These are phyloP conservation scores for Plantago major DNA, from an alignment of 257 asterid species.

Conservation along the genomic window DNA sequence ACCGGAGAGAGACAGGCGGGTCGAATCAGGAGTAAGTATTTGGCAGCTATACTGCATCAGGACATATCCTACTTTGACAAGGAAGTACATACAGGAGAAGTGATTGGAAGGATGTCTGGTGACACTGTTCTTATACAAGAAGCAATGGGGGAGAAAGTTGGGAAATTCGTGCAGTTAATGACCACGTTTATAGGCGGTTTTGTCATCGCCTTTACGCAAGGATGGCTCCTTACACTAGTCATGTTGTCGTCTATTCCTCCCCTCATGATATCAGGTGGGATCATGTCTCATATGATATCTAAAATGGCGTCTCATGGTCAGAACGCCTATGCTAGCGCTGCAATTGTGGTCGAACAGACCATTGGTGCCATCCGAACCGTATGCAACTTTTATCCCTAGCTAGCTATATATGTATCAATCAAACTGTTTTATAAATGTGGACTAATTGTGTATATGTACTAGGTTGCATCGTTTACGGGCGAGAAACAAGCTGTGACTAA, in stretches of 20 bases:
- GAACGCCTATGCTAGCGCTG: conserved; percentile 72
- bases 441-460: neutral
- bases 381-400: conserved; percentile 1
- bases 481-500: conserved; percentile 63
- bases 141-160: conserved; percentile 96
- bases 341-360: conserved; percentile 72
- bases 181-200: conserved; percentile 78
- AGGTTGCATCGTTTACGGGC: conserved; percentile 82
- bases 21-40: conserved; percentile 61
- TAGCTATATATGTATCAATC: neutral
- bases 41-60: conserved; percentile 63
- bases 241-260: conserved; percentile 76
- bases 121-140: conserved; percentile 93
- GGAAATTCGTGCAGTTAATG: conserved; percentile 68
- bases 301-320: conserved; percentile 77
- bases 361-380: conserved; percentile 84
- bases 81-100: conserved; percentile 82
- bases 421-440: neutral
- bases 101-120: conserved; percentile 84
- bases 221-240: conserved; percentile 85
- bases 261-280: conserved; percentile 60
- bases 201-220: conserved; percentile 58
- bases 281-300: conserved; percentile 54
- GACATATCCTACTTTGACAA: conserved; percentile 77
- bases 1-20: conserved; percentile 92